Conservation (phyloP, 306 rosid genomes). For the Prosopis cineraria region DNA sequence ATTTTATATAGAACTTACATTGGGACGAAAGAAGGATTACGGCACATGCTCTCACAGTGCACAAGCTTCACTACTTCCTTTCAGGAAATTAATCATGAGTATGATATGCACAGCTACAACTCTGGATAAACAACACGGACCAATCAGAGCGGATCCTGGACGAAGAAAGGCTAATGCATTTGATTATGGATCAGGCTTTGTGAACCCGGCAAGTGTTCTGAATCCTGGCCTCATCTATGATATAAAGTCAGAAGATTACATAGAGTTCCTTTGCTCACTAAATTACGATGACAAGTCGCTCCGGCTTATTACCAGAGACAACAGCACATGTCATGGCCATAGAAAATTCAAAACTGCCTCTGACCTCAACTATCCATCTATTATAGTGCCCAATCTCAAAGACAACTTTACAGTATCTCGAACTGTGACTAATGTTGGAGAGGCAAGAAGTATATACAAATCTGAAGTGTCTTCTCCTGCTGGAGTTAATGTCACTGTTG, state of each 20-base stretch:
- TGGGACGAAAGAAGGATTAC: no score
- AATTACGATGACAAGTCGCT: constrained; percentile 61
- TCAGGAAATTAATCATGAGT: constrained; percentile 32
- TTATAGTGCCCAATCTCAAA: constrained; percentile 63
- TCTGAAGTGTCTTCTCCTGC: constrained; percentile 61
- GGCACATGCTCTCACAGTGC: not conserved
- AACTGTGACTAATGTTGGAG: constrained; percentile 73
- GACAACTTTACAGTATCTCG: constrained; percentile 55
- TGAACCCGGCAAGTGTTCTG: constrained; percentile 75
- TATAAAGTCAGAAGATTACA: constrained; percentile 52
- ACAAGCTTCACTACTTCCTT: constrained; percentile 10
- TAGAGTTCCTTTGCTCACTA: constrained; percentile 71
- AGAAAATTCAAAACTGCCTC: constrained; percentile 46
- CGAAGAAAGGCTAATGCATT: constrained; percentile 66
- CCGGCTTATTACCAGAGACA: constrained; percentile 67
- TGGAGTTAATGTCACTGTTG: constrained; percentile 65
- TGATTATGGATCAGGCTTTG: constrained; percentile 82
- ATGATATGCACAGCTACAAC: constrained; percentile 59
- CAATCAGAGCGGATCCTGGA: constrained; percentile 64
- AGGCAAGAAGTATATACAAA: constrained; percentile 50
- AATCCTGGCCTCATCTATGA: constrained; percentile 82
- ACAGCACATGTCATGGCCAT: constrained; percentile 55
- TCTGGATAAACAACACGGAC: constrained; percentile 62
- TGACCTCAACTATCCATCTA: constrained; percentile 75
- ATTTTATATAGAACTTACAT: no score